Conservation (phyloP, 306 rosid species). For the Rosa chinensis region DNA sequence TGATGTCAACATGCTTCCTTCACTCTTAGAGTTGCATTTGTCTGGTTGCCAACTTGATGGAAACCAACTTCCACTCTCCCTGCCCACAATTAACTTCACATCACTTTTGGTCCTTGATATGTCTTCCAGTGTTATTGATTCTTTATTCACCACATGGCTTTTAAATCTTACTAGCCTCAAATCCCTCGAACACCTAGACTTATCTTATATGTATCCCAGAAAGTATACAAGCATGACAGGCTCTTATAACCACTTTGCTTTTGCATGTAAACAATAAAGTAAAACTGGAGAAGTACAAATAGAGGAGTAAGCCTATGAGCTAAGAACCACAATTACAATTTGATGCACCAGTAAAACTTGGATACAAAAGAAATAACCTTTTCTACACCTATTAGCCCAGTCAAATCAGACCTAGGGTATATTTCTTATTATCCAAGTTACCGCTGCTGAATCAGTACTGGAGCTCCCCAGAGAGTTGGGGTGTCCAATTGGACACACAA, state of each 20-base stretch:
- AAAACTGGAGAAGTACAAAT: background rate
- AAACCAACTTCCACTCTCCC: background rate
- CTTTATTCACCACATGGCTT: constrained; percentile 19
- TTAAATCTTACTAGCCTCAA: constrained; percentile 19
- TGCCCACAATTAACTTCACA: background rate
- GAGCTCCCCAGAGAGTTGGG: background rate
- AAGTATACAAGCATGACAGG: background rate
- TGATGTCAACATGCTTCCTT: constrained; percentile 10
- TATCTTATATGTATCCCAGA: accelerated
- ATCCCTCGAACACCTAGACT: background rate
- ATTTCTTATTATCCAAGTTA: no score
- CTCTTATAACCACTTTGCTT: background rate
- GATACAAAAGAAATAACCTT: background rate
- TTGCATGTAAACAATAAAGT: background rate
- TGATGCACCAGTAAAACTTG: background rate
- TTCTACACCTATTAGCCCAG: background rate
- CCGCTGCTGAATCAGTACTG: background rate
- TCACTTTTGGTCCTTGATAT: constrained; percentile 15
- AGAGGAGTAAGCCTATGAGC: background rate
- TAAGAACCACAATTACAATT: background rate
- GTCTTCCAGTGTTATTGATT: accelerated
- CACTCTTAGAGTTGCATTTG: background rate
- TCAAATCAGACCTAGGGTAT: background rate
- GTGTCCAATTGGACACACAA: background rate
- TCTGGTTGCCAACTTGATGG: background rate